Conservation (phyloP, 1,139 yeast species). For the Protomyces pachydermus region DNA sequence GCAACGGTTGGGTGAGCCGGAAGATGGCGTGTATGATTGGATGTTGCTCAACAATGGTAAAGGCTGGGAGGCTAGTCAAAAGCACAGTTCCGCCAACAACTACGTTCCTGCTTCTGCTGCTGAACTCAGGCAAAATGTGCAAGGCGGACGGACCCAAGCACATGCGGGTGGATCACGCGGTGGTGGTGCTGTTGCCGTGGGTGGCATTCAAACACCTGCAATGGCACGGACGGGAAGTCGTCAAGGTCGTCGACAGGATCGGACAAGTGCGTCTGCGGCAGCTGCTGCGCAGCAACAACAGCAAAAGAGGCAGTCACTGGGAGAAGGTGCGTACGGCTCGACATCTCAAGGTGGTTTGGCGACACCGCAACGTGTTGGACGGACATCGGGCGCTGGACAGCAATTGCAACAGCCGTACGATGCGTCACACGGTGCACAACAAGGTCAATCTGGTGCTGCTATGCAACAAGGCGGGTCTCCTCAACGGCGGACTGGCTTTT, state of each 20-base stretch:
- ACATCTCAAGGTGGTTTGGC: neutral
- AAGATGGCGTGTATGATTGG: constrained; percentile 93
- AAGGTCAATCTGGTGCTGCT: neutral
- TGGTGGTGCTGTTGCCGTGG: neutral
- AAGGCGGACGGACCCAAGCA: constrained; percentile 24
- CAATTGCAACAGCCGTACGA: neutral
- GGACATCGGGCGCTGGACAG: neutral
- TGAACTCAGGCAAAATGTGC: constrained; percentile 24
- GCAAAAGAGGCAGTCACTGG: neutral
- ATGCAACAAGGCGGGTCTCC: neutral
- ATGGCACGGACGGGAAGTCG: neutral
- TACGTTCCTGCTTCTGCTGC: constrained; percentile 23
- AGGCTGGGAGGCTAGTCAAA: constrained; percentile 81
- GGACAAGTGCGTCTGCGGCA: neutral
- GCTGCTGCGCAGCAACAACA: neutral
- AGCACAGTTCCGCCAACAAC: constrained; percentile 14
- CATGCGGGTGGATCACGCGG: constrained; percentile 5
- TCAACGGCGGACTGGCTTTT: neutral
- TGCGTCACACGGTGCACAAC: neutral
- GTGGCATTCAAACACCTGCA: neutral
- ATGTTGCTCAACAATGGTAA: constrained; percentile 83
- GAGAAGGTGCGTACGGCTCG: neutral
- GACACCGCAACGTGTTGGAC: neutral
- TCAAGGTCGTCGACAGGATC: neutral
- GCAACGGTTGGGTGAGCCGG: constrained; percentile 62